Evolutionary conservation across 2,329 filamentous ascomycete genomes (phyloP).

Genomic region (Podosphaera leucotricha): DNA sequence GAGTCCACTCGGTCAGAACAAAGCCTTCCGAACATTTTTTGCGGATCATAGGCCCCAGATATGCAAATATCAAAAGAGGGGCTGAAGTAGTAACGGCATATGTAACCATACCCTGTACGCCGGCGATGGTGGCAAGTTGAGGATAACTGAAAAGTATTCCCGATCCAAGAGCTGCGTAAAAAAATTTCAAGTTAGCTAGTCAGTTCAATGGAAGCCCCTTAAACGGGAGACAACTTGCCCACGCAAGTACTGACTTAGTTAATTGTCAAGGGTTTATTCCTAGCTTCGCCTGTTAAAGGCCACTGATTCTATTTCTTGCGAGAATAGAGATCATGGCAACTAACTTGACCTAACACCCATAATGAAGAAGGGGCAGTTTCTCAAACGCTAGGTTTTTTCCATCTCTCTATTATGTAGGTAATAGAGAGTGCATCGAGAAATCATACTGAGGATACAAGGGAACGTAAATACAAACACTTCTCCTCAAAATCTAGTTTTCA

Average conservation of each 20-base stretch:
- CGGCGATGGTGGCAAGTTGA: conserved; percentile 54
- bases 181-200: conserved; percentile 6
- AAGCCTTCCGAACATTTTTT: conserved; percentile 64
- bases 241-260: conserved; percentile 99
- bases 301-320: conserved; percentile 9
- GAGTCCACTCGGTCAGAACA: conserved; percentile 64
- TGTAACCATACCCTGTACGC: conserved; percentile 54
- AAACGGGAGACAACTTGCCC: conserved; percentile 88
- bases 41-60: conserved; percentile 53
- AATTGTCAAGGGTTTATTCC: conserved; percentile 90
- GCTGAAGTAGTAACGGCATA: conserved; percentile 52
- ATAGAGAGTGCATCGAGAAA: background rate
- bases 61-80: conserved; percentile 52
- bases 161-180: conserved; percentile 46
- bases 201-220: conserved; percentile 18
- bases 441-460: background rate
- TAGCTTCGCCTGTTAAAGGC: conserved; percentile 38
- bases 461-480: background rate
- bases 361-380: conserved; percentile 37
- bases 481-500: background rate
- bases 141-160: conserved; percentile 68
- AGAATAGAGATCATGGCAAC: conserved; percentile 27
- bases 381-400: background rate
- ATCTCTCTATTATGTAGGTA: background rate
- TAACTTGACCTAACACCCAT: conserved; percentile 52